These are phyloP conservation scores for Phellopilus nigrolimitatus DNA, from an alignment of 1,284 basidiomycete genomes.

Conservation along the genomic window DNA sequence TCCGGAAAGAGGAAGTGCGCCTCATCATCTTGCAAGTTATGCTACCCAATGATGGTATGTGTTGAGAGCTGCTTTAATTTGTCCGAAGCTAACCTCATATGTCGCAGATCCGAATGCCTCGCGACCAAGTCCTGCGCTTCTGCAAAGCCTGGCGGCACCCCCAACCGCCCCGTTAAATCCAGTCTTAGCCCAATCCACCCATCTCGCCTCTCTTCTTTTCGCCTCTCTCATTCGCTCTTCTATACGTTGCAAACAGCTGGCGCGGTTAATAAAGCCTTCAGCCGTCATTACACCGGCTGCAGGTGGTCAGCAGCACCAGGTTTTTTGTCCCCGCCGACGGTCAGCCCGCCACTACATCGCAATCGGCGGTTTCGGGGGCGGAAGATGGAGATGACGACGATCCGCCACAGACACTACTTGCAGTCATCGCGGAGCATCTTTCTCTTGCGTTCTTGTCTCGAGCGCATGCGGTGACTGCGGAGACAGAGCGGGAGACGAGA, in stretches of 20 bases:
- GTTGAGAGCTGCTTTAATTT: slow-evolving; percentile 20
- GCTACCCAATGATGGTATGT: slow-evolving; percentile 49
- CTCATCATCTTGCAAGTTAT: slow-evolving; percentile 64
- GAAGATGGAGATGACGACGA: slow-evolving; percentile 51
- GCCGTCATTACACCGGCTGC: slow-evolving; percentile 31
- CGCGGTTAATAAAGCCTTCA: slow-evolving; percentile 60
- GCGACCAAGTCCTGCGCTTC: slow-evolving; percentile 55
- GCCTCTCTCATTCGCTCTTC: slow-evolving; percentile 64
- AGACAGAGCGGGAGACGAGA: slow-evolving; percentile 44
- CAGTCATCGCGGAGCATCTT: slow-evolving; percentile 68
- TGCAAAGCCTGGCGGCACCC: slow-evolving; percentile 55
- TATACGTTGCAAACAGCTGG: slow-evolving; percentile 73
- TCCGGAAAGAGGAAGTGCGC: slow-evolving; percentile 61
- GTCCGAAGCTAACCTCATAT: slow-evolving; percentile 11
- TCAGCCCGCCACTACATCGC: slow-evolving; percentile 30
- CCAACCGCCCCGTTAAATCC: slow-evolving; percentile 52
- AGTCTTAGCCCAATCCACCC: slow-evolving; percentile 53
- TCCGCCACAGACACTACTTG: slow-evolving; percentile 61
- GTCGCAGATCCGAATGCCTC: slow-evolving; percentile 34
- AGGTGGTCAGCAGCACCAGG: slow-evolving; percentile 32
- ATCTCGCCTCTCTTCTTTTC: slow-evolving; percentile 66
- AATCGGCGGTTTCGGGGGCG: slow-evolving; percentile 28
- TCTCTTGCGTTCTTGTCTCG: slow-evolving; percentile 66
- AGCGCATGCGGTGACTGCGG: slow-evolving; percentile 63
- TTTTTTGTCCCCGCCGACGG: slow-evolving; percentile 77